A percentile compares a stretch with the other conserved stretches of the same genome.
These are phyloP conservation scores for Alternaria alternata DNA, from an alignment of 2,329 filamentous ascomycete species.

Conservation along the genomic window DNA sequence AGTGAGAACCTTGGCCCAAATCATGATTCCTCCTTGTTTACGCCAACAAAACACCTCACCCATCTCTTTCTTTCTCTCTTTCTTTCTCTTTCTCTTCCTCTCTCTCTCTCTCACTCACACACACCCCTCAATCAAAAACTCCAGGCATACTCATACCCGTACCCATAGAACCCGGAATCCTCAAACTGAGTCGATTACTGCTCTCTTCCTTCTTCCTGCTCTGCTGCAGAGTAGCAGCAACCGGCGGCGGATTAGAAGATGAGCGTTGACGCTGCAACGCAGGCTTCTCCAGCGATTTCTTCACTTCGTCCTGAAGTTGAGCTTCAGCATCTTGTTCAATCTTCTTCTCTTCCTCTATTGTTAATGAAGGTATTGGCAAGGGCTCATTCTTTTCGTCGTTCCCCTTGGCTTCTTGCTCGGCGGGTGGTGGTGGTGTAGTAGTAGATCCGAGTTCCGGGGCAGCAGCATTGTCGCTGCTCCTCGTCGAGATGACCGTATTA, in stretches of 20 bases:
- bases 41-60: too few species aligned
- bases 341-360: constrained; percentile 40
- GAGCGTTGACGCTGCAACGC: constrained; percentile 34
- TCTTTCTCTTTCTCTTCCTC: too few species aligned
- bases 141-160: constrained; percentile 23
- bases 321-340: constrained; percentile 47
- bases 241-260: constrained; percentile 29
- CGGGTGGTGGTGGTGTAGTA: too few species aligned
- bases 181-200: constrained; percentile 37
- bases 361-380: constrained; percentile 17
- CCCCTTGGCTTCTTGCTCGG: background rate
- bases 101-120: too few species aligned
- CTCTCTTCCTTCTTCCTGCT: constrained; percentile 41
- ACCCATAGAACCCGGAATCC: constrained; percentile 37
- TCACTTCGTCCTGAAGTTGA: constrained; percentile 46
- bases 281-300: constrained; percentile 29
- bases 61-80: too few species aligned
- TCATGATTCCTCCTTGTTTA: background rate
- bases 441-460: too few species aligned
- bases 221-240: constrained; percentile 7
- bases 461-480: background rate
- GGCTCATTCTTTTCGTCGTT: background rate
- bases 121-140: constrained; percentile 12
- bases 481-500: constrained; percentile 43
- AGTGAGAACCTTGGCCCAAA: background rate